Base-by-base conservation (phyloP, 2,329 filamentous ascomycete genomes). In the Diaporthe vaccinii region DNA sequence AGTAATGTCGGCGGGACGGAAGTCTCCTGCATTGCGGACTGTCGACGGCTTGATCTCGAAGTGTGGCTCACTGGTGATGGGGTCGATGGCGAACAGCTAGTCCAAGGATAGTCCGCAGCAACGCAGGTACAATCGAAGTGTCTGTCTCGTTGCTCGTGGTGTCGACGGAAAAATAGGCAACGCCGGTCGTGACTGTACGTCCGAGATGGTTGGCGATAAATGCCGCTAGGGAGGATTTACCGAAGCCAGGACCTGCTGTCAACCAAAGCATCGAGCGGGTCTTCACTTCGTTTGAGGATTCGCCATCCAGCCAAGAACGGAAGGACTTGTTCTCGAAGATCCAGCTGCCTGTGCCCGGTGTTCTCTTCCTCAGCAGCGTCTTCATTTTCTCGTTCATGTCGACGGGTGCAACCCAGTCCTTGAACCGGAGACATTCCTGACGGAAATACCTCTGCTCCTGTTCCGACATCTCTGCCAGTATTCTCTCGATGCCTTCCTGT, bases 321-420 rank as follows among this genome's bases (percentile, higher is more conserved):
- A 58, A 58, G 17, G 55, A n/a, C 55, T 58, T 58, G n/a, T 36
- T 2, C 28, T 58, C 17, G 12, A 58, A 34, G 55, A 58, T 58
- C 55, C 55, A 58, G 20, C 55, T 58, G 28, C 55, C 55, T 36
- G 55, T 58, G 15, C 55, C 55, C 22, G 28, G 28, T 20, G 55
- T 36, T 58, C 55, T 58, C 31, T 58, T 34, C 55, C 36, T 58
- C 31, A 58, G 55, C 17, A 58, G 55, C 55, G 55, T 58, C 55
- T 34, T 58, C 55, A 58, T 58, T 20, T 58, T 58, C 55, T 58
- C 55, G 17, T 58, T 58, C 55, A 58, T 58, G 17, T 58, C 55
- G 55, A 58, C 28, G 31, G 55, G 55, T 22, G 28, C 31, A 36
- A 58, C 20, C 55, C 55, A 58, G 25, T 22, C 8, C 28, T 36